phyloP scores from a whole-genome alignment of 768 basidiomycete species.

The Cubamyces lactineus region DNA sequence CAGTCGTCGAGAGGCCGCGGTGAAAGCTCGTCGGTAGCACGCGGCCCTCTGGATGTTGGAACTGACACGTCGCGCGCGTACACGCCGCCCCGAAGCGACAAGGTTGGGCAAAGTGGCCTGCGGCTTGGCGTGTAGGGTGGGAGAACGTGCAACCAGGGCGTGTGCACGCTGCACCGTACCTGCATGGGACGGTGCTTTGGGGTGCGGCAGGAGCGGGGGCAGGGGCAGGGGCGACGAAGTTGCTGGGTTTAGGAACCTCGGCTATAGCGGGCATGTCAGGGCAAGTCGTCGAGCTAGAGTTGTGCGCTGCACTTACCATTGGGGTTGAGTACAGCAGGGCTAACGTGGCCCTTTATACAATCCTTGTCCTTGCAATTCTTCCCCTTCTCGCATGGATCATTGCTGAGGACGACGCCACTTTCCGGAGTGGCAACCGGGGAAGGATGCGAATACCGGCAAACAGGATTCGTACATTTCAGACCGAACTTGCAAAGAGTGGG shows the following conservation, averaged over 20 bases:
- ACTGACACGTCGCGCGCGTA: conserved; percentile 81
- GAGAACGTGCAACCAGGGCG: conserved; percentile 69
- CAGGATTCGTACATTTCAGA: conserved; percentile 86
- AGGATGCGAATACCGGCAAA: conserved; percentile 92
- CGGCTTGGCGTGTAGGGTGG: conserved; percentile 55
- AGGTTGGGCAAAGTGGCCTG: conserved; percentile 39
- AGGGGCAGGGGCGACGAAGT: conserved; percentile 41
- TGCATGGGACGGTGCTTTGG: conserved; percentile 49
- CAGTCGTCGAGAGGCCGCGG: conserved; percentile 65
- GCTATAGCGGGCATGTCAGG: conserved; percentile 10
- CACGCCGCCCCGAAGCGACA: conserved; percentile 89
- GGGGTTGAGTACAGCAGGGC: conserved; percentile 77
- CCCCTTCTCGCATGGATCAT: conserved; percentile 89
- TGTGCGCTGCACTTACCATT: conserved; percentile 47
- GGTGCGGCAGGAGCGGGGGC: conserved; percentile 21
- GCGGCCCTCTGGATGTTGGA: conserved; percentile 88
- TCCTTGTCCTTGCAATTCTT: conserved; percentile 92
- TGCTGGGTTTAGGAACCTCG: conserved; percentile 41
- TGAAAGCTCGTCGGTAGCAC: conserved; percentile 82
- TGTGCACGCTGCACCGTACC: conserved; percentile 74
- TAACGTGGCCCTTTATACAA: conserved; percentile 89
- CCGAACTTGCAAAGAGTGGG: conserved; percentile 94
- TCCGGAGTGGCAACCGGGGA: conserved; percentile 96
- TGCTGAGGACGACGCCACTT: conserved; percentile 92
- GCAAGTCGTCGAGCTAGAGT: neutral